phyloP scores from a whole-genome alignment of 257 asterid species.

The Avicennia marina region DNA sequence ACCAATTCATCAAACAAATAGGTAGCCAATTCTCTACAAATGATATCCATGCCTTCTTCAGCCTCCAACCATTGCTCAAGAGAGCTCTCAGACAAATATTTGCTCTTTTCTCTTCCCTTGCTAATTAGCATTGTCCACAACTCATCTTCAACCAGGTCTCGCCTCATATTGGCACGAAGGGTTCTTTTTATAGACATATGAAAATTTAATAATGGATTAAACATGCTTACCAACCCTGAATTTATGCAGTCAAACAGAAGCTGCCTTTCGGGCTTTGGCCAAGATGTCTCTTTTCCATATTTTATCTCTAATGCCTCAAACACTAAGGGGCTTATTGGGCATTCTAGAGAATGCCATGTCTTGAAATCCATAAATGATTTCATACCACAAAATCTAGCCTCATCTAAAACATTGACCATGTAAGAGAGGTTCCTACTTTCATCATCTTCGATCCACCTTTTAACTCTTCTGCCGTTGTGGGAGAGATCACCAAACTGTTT shows the following conservation, averaged over 20 bases:
- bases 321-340: background rate
- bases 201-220: background rate
- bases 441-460: constrained; percentile 31
- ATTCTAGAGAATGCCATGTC: background rate
- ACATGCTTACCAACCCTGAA: constrained; percentile 26
- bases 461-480: constrained; percentile 23
- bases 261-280: constrained; percentile 53
- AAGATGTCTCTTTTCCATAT: constrained; percentile 20
- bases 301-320: constrained; percentile 6
- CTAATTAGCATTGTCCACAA: background rate
- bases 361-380: background rate
- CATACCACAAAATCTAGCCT: constrained; percentile 20
- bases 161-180: no score
- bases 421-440: constrained; percentile 61
- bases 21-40: no score
- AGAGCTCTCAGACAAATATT: background rate
- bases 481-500: constrained; percentile 23
- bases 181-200: background rate
- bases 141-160: no score
- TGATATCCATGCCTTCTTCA: background rate
- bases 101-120: background rate
- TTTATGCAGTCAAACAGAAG: constrained; percentile 67
- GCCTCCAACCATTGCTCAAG: background rate
- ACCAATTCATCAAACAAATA: no score
- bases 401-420: constrained; percentile 68